Evolutionary conservation across 768 basidiomycete genomes (phyloP), one percentile per base, ranked within the genome.

Genomic region (Dioszegia hungarica): DNA sequence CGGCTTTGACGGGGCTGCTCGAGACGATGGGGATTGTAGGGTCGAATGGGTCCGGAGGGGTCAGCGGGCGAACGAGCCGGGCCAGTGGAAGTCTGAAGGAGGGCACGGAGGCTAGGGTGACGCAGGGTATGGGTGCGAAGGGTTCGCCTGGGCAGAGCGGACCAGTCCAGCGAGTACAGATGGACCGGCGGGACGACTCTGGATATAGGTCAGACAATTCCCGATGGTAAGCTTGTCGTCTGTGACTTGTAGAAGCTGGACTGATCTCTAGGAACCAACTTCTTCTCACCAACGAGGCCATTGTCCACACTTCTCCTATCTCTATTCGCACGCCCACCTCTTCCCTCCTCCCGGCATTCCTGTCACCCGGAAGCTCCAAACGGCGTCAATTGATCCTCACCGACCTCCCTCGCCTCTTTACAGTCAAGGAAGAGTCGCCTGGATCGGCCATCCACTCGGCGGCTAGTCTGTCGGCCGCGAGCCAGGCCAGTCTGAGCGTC

Each of bases 391-490:
- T 74, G 25, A 62, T 72, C 37, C 39, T 72, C 5, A 69, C 70
- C 24, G 70, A 70, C 45, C 68, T 72, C 54, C 72, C 70, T 19
- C 58, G 74, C 29, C 58, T 75, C n/a, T 64, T 75, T 19, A 63
- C 64, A 19, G 65, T 74, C 44, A 73, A 72, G 58, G 70, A 72
- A 45, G 74, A 75, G 47, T 39, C 34, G 20, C 22, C 46, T 15
- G 37, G 39, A 6, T 9, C 33, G 24, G 28, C 24, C 17, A 31
- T 62, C 31, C 61, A 54, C n/a, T 28, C 28, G 17, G 55, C 48
- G 17, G 45, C 46, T 28, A 12, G 33, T 27, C 25, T 51, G 15
- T 12, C 40, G n/a, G 40, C 33, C 34, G 40, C 38, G 39, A 52
- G 38, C 29, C 38, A 52, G 41, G 37, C 36, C 36, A 54, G 52